Evolutionary conservation across 1,284 basidiomycete species (phyloP).

Genomic region (Athelia sp.): DNA sequence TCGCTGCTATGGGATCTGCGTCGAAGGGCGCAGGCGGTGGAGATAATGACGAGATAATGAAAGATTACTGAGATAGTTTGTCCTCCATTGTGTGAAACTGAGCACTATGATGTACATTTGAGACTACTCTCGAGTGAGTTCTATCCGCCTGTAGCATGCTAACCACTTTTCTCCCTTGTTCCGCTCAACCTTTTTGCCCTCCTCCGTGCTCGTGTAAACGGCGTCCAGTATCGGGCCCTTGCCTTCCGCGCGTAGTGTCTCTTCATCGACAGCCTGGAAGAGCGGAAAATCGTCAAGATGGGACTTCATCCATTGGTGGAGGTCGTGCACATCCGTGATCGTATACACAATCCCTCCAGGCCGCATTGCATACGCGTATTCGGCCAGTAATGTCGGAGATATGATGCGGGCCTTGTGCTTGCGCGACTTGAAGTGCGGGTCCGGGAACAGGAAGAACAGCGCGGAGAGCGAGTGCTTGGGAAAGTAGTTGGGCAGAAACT

Average conservation of each 20-base stretch:
- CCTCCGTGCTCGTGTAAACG: constrained; percentile 85
- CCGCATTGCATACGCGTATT: constrained; percentile 90
- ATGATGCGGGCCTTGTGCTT: constrained; percentile 99
- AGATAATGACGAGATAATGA: constrained; percentile 17
- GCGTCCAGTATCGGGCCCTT: constrained; percentile 75
- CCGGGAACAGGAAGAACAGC: constrained; percentile 98
- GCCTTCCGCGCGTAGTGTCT: constrained; percentile 67
- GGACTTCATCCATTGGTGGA: constrained; percentile 93
- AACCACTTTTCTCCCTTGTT: constrained; percentile 90
- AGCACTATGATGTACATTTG: background rate
- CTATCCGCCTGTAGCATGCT: constrained; percentile 73
- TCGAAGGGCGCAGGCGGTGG: constrained; percentile 16
- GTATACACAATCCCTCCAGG: constrained; percentile 96
- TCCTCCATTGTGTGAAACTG: background rate
- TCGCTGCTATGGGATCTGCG: constrained; percentile 38
- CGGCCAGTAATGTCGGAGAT: constrained; percentile 88
- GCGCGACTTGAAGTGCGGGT: constrained; percentile 97
- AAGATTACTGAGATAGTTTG: background rate
- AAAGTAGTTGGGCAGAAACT: constrained; percentile 98
- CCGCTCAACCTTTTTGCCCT: constrained; percentile 94
- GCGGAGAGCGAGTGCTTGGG: constrained; percentile 85
- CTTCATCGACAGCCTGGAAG: constrained; percentile 78
- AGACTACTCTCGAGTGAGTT: constrained; percentile 25
- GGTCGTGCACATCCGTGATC: constrained; percentile 93
- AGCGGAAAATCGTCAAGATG: constrained; percentile 86